These are phyloP conservation scores for Pythium pyrilobum DNA, from an alignment of 352 stramenopile species.

Conservation along the genomic window DNA sequence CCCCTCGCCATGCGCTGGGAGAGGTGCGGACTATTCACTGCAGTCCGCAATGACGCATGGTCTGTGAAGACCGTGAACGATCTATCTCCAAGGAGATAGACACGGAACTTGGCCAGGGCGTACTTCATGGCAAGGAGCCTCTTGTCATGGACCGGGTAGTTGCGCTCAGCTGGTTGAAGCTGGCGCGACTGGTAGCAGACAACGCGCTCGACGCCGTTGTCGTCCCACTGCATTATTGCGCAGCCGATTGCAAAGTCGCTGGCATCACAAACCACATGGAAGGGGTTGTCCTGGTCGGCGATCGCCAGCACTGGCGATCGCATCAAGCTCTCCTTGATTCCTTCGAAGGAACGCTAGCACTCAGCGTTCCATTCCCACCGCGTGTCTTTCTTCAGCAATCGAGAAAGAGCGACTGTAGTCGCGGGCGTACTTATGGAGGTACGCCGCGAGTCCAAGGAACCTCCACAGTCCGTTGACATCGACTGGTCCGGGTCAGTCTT, in stretches of 20 bases:
- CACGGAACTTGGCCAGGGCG: conserved; percentile 1
- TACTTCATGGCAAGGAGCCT: conserved; percentile 9
- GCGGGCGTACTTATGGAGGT: conserved; percentile 1
- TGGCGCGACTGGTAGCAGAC: neutral
- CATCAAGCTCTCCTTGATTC: conserved; percentile 1
- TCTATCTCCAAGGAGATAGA: neutral
- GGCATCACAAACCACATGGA: conserved; percentile 6
- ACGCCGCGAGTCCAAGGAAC: conserved; percentile 4
- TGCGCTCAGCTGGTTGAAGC: neutral
- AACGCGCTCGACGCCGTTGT: neutral
- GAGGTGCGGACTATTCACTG: neutral
- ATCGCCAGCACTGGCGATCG: conserved; percentile 2
- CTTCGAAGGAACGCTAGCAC: neutral
- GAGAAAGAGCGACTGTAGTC: conserved; percentile 1
- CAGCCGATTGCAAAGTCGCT: neutral
- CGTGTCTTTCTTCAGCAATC: neutral
- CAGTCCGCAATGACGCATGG: neutral
- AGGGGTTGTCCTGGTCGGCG: neutral
- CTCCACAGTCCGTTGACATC: neutral
- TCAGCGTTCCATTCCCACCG: neutral
- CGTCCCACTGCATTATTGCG: neutral
- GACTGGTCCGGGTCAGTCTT: neutral
- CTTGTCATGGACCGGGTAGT: conserved; percentile 11
- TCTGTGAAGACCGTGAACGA: neutral
- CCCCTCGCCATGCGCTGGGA: neutral